These are phyloP conservation scores for Bifiguratus adelaidae DNA, from an alignment of 192 early-diverging fungal genomes.

Conservation along the genomic window DNA sequence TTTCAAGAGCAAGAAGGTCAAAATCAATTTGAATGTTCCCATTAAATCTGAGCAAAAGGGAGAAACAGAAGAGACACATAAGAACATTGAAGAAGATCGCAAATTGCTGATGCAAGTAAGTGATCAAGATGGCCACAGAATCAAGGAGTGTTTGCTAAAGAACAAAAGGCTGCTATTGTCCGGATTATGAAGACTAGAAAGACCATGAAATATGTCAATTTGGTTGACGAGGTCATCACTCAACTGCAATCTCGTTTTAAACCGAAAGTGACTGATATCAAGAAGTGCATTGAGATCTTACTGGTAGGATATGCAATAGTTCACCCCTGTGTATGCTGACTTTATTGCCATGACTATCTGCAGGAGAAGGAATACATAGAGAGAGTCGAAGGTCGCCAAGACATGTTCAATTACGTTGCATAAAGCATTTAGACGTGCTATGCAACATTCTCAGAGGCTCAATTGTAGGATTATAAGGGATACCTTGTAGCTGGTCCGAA, in stretches of 20 bases:
- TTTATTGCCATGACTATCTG: conserved; percentile 8
- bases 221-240: conserved; percentile 83
- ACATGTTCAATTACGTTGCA: conserved; percentile 80
- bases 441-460: no score
- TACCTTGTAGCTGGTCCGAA: no score
- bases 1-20: conserved; percentile 79
- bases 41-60: conserved; percentile 84
- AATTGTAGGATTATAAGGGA: no score
- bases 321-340: conserved; percentile 5
- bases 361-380: conserved; percentile 91
- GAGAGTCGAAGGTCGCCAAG: conserved; percentile 59
- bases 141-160: not conserved
- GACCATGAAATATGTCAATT: conserved; percentile 67
- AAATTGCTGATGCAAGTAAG: conserved; percentile 83
- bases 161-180: conserved; percentile 80
- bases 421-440: no score
- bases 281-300: conserved; percentile 91
- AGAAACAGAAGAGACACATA: conserved; percentile 87
- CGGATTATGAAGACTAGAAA: conserved; percentile 99
- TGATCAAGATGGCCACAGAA: no score
- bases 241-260: conserved; percentile 85
- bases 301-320: conserved; percentile 88
- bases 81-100: conserved; percentile 86
- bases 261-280: conserved; percentile 83
- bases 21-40: conserved; percentile 78